Evolutionary conservation across 2,329 filamentous ascomycete genomes (phyloP), one percentile per base, ranked within the genome.

Genomic region (Teratosphaeriaceae sp.): DNA sequence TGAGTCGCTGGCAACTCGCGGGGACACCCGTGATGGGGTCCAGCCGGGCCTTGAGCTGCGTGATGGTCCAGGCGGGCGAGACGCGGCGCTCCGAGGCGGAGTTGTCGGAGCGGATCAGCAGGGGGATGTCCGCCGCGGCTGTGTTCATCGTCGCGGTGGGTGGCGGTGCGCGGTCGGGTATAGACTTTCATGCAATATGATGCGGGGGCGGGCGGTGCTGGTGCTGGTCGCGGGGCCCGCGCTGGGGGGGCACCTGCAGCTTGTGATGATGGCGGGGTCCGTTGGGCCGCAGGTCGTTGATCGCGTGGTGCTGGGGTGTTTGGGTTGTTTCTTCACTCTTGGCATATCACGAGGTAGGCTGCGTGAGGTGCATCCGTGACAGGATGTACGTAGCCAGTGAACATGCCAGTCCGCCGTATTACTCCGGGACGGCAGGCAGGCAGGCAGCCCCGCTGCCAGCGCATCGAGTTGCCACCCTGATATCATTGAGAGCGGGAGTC

Each of bases 11-110:
- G 47, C 76, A 80, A 22, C 76, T 76, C 9, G 89, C 85, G 13
- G 92, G 90, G 27, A 97, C 81, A 48, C 92, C 92, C 2, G 90
- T 97, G 67, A 97, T 82, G 48, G 88, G 84, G 67, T 97, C 90
- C 40, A 98, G 80, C 65, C 92, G 94, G 41, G 75, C 69, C 70
- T 90, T 95, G 57, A 97, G 76, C 57, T 87, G 82, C 43, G 76
- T 74, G 60, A 98, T 84, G 48, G 83, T 84, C 92, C 92, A 98
- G 54, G 89, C 84, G 12, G 90, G 90, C 20, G 87, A 90, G 63
- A 97, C 81, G 54, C 92, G 86, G 48, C 90, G 85, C 69, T 98
- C 92, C 40, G 88, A 89, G 38, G 82, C 79, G 37, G 84, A 75
- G 65, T 84, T 85, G 47, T 87, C 82, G 40, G 85, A 90, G 48